Percentiles rank a stretch among this genome's conserved stretches.
These are phyloP conservation scores for Epicoccum nigrum DNA, from an alignment of 2,329 filamentous ascomycete genomes.

Conservation along the genomic window DNA sequence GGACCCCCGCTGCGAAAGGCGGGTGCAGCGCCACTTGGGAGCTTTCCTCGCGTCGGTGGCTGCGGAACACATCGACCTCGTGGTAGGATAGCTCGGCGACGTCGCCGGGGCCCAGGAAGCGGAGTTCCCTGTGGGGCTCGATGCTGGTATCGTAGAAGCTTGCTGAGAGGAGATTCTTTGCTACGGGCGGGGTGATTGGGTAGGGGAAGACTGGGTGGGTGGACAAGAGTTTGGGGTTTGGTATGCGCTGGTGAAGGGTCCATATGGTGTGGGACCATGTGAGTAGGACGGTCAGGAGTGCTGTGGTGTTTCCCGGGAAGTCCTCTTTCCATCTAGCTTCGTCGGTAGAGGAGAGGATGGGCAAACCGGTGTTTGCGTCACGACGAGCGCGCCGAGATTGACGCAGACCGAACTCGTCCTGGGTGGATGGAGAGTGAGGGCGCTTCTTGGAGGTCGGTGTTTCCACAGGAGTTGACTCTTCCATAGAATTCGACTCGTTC, in stretches of 20 bases:
- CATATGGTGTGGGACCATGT: slow-evolving; percentile 29
- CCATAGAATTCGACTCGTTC: too few species aligned
- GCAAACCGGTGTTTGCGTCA: slow-evolving; percentile 12
- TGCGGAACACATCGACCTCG: slow-evolving; percentile 31
- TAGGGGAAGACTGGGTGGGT: slow-evolving; percentile 27
- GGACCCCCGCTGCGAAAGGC: too few species aligned
- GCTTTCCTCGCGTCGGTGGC: neutral
- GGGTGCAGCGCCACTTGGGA: too few species aligned
- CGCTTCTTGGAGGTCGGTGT: neutral
- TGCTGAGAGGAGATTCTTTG: slow-evolving; percentile 21
- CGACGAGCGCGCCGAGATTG: neutral
- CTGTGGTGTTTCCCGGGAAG: slow-evolving; percentile 25
- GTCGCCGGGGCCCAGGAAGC: slow-evolving; percentile 28
- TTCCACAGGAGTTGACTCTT: slow-evolving; percentile 12
- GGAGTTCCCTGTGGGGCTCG: slow-evolving; percentile 25
- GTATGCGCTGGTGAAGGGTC: slow-evolving; percentile 13
- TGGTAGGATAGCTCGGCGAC: slow-evolving; percentile 22
- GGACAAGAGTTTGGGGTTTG: slow-evolving; percentile 17
- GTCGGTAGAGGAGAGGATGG: slow-evolving; percentile 7
- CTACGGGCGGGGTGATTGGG: slow-evolving; percentile 16
- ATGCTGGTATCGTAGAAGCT: slow-evolving; percentile 29
- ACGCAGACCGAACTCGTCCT: too few species aligned
- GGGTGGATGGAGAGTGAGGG: neutral
- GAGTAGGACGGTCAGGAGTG: slow-evolving; percentile 23
- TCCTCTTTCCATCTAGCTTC: slow-evolving; percentile 7